phyloP scores from a whole-genome alignment of 768 basidiomycete species.

The Panellus pusillus region DNA sequence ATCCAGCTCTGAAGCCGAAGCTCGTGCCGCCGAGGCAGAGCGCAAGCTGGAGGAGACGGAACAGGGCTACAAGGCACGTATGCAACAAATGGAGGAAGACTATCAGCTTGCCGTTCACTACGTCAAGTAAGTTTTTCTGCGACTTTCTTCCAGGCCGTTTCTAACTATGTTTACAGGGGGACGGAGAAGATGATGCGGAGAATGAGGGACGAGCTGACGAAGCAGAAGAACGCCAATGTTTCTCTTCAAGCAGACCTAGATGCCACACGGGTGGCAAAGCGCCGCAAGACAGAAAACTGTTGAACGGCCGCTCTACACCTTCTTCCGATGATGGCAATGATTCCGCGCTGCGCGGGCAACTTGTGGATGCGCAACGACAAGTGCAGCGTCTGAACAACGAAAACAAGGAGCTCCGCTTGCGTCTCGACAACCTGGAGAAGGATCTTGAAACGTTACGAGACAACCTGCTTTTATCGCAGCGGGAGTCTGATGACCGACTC shows the following conservation, averaged over 20 bases:
- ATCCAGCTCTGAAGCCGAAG: constrained; percentile 41
- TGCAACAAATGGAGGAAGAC: constrained; percentile 91
- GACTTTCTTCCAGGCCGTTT: constrained; percentile 8
- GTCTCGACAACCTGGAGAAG: constrained; percentile 71
- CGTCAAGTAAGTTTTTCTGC: constrained; percentile 72
- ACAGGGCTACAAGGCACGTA: constrained; percentile 70
- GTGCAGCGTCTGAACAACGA: constrained; percentile 68
- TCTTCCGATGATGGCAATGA: constrained; percentile 72
- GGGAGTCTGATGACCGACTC: constrained; percentile 77
- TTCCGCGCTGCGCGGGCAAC: constrained; percentile 57
- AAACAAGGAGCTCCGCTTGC: constrained; percentile 73
- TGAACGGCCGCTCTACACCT: constrained; percentile 80
- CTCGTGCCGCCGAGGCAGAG: constrained; percentile 67
- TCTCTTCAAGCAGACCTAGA: constrained; percentile 86
- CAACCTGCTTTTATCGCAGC: constrained; percentile 67
- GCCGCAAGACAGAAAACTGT: constrained; percentile 38
- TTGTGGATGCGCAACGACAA: constrained; percentile 79
- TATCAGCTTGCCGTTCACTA: constrained; percentile 97
- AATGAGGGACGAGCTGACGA: constrained; percentile 93
- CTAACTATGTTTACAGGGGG: constrained; percentile 52
- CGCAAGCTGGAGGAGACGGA: constrained; percentile 79
- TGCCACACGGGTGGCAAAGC: constrained; percentile 57
- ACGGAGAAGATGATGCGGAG: constrained; percentile 98
- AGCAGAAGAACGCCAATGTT: constrained; percentile 81
- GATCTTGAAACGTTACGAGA: constrained; percentile 73